Evolutionary conservation across 2,329 filamentous ascomycete species (phyloP).

Genomic region (Stagonosporopsis tanaceti): DNA sequence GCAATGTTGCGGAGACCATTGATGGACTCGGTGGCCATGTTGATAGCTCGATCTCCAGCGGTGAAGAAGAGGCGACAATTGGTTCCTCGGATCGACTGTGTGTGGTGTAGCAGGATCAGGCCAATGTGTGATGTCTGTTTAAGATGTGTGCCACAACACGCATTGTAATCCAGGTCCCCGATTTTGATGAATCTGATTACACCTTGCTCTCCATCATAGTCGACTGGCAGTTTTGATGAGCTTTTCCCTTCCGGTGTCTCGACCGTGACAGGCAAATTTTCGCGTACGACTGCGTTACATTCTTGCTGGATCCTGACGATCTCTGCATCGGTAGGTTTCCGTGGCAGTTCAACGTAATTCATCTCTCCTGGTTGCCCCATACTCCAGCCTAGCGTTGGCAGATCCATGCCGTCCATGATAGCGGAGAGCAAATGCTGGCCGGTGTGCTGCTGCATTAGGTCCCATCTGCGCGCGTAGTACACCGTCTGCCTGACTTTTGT

Average conservation of each 20-base stretch:
- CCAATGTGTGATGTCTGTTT: conserved; percentile 44
- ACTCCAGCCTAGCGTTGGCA: conserved; percentile 42
- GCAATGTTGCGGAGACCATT: conserved; percentile 38
- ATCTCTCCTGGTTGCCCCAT: conserved; percentile 45
- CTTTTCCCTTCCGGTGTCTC: conserved; percentile 40
- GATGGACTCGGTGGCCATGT: conserved; percentile 36
- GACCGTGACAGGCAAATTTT: conserved; percentile 40
- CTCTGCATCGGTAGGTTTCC: conserved; percentile 39
- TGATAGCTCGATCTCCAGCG: conserved; percentile 42
- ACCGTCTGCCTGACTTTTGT: conserved; percentile 39
- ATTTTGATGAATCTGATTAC: conserved; percentile 45
- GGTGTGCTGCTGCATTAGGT: conserved; percentile 48
- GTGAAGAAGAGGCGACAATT: conserved; percentile 45
- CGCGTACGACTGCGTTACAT: conserved; percentile 41
- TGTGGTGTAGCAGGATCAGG: conserved; percentile 43
- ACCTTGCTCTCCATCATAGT: conserved; percentile 45
- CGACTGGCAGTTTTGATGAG: conserved; percentile 37
- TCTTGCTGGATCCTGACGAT: conserved; percentile 34
- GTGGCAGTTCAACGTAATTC: conserved; percentile 45
- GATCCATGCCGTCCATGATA: conserved; percentile 41
- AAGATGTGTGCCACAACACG: conserved; percentile 47
- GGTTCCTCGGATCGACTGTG: conserved; percentile 39
- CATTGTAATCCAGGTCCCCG: conserved; percentile 45
- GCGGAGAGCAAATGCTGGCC: conserved; percentile 47
- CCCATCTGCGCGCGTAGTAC: conserved; percentile 42